Base-by-base conservation (phyloP, 495 filamentous ascomycete genomes). In the Talaromyces trachyspermus region DNA sequence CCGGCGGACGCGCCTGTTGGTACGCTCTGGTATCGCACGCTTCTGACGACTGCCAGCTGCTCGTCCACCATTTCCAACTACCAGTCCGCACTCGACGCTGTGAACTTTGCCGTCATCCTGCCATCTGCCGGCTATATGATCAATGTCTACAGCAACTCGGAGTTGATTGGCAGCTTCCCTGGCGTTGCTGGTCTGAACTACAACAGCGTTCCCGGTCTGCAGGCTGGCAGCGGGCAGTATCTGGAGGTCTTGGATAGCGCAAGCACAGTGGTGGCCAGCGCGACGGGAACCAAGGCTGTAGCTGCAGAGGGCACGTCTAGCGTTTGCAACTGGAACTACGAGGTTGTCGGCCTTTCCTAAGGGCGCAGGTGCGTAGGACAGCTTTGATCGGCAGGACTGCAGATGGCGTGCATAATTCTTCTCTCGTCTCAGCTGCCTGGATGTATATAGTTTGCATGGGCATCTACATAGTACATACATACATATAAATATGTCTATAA, bases 11-110 rank as follows among this genome's bases (percentile, higher is more conserved):
- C 25, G 1, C 41, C 47, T 6, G 20, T 51, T 12, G 54, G 54
- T 8, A 12, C 49, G 1, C 33, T 57, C 30, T 57, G 54, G 54
- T 57, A 57, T 45, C 39, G 50, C 20, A 55, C 48, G 12, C 10
- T 25, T 37, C 36, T 48, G 7, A 52, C 35, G 0, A 46, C 25
- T 33, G 43, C 43, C 4, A 42, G 37, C 27, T 43, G 50, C 30
- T 44, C 46, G 17, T 32, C 18, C 9, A 37, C 24, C 25, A 45
- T 53, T 23, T 7, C 26, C 17, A 49, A 53, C 24, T 30, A 43
- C 30, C 27, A 44, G 20, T 43, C 44, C 3, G 50, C 43, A 2
- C 50, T 24, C 4, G 46, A 49, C 23, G 24, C 38, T 2, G 18
- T 49, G 25, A 53, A 53, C 29, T 53, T 43, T 32, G 50, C 50